phyloP scores from a whole-genome alignment of 2,329 filamentous ascomycete species.

The Hypocreales sp. region DNA sequence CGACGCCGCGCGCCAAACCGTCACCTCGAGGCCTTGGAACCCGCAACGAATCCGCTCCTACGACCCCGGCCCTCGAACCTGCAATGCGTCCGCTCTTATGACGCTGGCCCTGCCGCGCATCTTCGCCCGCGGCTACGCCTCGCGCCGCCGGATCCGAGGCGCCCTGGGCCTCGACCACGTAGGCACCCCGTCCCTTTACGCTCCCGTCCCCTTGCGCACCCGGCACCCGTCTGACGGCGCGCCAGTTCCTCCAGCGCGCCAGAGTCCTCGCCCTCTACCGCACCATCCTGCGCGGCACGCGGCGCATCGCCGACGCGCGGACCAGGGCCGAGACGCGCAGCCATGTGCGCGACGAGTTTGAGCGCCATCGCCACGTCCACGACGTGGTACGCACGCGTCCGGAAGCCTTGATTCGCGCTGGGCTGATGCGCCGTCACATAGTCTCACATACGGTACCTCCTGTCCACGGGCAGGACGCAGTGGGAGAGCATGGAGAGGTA shows the following conservation, averaged over 20 bases:
- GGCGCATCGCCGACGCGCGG: slow-evolving; percentile 30
- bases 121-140: slow-evolving; percentile 19
- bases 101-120: slow-evolving; percentile 11
- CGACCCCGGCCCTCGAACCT: no score
- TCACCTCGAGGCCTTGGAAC: no score
- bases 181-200: slow-evolving; percentile 4
- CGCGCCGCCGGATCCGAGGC: slow-evolving; percentile 15
- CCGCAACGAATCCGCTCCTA: no score
- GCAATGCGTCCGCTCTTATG: no score
- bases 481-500: slow-evolving; percentile 45
- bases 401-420: neutral
- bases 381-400: slow-evolving; percentile 33
- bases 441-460: slow-evolving; percentile 45
- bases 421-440: slow-evolving; percentile 15
- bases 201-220: neutral
- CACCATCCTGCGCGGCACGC: slow-evolving; percentile 37
- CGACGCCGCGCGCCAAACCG: no score
- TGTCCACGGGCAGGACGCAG: slow-evolving; percentile 49
- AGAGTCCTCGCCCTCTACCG: slow-evolving; percentile 43
- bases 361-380: slow-evolving; percentile 38
- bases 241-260: slow-evolving; percentile 41
- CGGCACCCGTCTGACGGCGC: no score
- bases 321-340: slow-evolving; percentile 39
- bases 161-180: slow-evolving; percentile 44
- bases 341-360: slow-evolving; percentile 45